Base-by-base conservation (phyloP, 192 early-diverging fungal species). In the Mortierella hygrophila region DNA sequence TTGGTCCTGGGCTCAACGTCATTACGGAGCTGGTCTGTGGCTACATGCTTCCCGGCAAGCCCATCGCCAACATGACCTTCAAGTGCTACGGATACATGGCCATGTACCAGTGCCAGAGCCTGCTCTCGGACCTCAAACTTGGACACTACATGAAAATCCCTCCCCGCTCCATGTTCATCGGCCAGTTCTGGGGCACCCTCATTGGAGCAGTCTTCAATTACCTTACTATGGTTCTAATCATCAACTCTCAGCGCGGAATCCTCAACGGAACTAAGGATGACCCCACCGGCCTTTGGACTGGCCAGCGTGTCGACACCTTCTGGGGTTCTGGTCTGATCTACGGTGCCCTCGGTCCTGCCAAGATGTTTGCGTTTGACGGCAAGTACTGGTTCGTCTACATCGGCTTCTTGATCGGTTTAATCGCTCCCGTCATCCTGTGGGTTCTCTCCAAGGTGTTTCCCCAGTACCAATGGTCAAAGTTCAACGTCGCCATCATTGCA, bases 71-170 rank as follows among this genome's bases (percentile, higher is more conserved):
- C 72, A 89, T 94, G 85, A 87, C 83, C 41, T 94, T 94, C 90
- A 94, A 94, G 89, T 89, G 88, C 55, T 89, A 91, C 74, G 89
- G 90, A n/a, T 89, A 88, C 77, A 89, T 89, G 71, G 81, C 81
- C n/a, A 82, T 82, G 81, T 82, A 89, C 32, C 97, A 98, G 89
- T 94, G 94, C 68, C 81, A 97, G 15, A 84, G 88, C 26, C 91
- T 97, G 16, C 75, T 95, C 20, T 44, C 74, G 41, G 95, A 96
- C 87, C 88, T 97, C 68, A 97, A 97, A 79, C 88, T 96, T 10
- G 94, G 94, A 0, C 93, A 94, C 68, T 96, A 95, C 84, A 91
- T 94, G 88, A 94, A 96, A 82, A 92, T 96, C 26, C 91, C 94
- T 16, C 95, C 95, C 13, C 90, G 90, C 42, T 78, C 89, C 26